A percentile compares a stretch with the other conserved stretches of the same genome.
Conservation (phyloP, 1,284 basidiomycete genomes). For the Marasmius fiardii region DNA sequence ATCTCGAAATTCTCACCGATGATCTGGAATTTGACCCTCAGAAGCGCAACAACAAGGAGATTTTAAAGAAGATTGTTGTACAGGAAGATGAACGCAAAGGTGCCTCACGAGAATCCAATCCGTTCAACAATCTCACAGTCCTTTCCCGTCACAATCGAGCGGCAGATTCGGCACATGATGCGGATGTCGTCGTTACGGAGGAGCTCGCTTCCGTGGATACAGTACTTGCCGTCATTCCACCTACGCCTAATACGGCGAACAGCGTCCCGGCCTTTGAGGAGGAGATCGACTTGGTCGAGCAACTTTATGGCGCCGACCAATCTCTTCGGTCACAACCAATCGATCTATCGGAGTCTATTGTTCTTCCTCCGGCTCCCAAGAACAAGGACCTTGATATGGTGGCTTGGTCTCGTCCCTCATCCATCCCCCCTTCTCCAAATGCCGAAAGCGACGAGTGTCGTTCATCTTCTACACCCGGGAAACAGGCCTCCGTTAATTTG, state of each 20-base stretch:
- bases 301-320: slow-evolving; percentile 80
- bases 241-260: slow-evolving; percentile 22
- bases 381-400: slow-evolving; percentile 86
- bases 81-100: slow-evolving; percentile 66
- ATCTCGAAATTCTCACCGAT: slow-evolving; percentile 89
- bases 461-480: slow-evolving; percentile 8
- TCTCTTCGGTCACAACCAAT: slow-evolving; percentile 67
- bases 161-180: slow-evolving; percentile 18
- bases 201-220: slow-evolving; percentile 16
- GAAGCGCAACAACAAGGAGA: slow-evolving; percentile 82
- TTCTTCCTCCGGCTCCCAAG: slow-evolving; percentile 78
- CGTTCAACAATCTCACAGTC: slow-evolving; percentile 34
- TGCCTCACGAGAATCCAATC: slow-evolving; percentile 48
- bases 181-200: slow-evolving; percentile 20
- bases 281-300: slow-evolving; percentile 93
- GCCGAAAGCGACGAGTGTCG: slow-evolving; percentile 24
- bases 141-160: slow-evolving; percentile 17
- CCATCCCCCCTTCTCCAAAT: slow-evolving; percentile 46
- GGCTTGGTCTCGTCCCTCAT: slow-evolving; percentile 72
- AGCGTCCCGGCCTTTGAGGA: slow-evolving; percentile 42
- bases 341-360: slow-evolving; percentile 78
- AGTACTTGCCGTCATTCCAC: slow-evolving; percentile 21
- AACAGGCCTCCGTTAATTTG: slow-evolving; percentile 3
- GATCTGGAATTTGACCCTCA: slow-evolving; percentile 94
- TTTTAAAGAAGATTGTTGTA: slow-evolving; percentile 78